Conservation (phyloP, 352 stramenopile species). For the Saprolegnia parasitica region DNA sequence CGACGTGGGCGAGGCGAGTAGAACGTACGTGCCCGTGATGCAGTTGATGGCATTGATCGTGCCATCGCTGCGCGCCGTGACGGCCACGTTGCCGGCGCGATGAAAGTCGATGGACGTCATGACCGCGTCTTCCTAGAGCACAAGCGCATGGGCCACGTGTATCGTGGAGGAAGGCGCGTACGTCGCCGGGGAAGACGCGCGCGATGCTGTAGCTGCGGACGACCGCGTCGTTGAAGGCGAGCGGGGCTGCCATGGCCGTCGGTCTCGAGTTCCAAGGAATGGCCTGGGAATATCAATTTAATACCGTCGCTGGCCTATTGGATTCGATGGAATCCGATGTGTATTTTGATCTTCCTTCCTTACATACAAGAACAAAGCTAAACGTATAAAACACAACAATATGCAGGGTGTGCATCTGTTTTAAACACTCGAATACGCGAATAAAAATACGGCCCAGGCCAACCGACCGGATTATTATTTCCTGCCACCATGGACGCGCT, state of each 20-base stretch:
- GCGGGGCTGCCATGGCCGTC: conserved; percentile 15
- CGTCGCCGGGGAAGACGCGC: conserved; percentile 60
- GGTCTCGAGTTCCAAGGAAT: neutral
- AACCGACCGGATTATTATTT: neutral
- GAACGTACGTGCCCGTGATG: conserved; percentile 66
- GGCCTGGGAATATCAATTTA: neutral
- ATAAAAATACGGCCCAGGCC: neutral
- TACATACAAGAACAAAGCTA: no score
- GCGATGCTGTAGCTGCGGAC: conserved; percentile 62
- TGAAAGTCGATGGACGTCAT: conserved; percentile 75
- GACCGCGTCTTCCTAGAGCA: conserved; percentile 39
- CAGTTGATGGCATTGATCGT: conserved; percentile 80
- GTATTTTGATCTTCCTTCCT: neutral
- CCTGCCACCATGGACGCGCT: conserved; percentile 8
- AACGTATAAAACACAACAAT: neutral
- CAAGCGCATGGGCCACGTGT: neutral
- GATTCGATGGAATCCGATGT: neutral
- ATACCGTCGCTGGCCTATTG: neutral
- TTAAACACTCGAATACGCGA: neutral
- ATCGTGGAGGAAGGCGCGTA: conserved; percentile 24
- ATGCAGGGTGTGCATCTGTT: neutral
- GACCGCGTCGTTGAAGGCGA: conserved; percentile 46
- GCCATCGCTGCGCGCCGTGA: conserved; percentile 69
- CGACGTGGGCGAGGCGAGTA: neutral
- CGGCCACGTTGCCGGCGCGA: conserved; percentile 67